These are phyloP conservation scores for Golubevia pallescens DNA, from an alignment of 1,284 basidiomycete genomes.

Conservation along the genomic window DNA sequence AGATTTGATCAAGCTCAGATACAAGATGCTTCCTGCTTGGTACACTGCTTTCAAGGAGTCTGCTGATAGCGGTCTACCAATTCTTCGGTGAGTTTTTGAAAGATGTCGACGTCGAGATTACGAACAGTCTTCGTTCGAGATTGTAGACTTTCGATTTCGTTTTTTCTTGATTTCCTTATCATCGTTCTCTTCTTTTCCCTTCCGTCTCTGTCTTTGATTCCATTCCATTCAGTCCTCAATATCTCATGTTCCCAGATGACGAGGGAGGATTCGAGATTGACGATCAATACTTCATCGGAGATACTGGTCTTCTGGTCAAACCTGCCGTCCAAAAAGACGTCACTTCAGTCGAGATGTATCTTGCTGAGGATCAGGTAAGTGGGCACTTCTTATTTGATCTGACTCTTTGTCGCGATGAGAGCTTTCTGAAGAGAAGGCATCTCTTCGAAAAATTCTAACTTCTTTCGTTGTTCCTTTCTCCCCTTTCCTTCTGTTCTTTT, in stretches of 20 bases:
- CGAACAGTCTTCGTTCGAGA: no score
- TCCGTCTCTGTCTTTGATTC: no score
- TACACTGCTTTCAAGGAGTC: slow-evolving; percentile 82
- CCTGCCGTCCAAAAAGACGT: slow-evolving; percentile 81
- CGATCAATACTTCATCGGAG: slow-evolving; percentile 92
- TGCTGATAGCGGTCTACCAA: slow-evolving; percentile 45
- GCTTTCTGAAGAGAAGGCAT: no score
- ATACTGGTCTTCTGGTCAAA: slow-evolving; percentile 86
- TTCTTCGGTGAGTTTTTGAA: slow-evolving; percentile 22
- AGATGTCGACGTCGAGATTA: no score
- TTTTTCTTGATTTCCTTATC: no score
- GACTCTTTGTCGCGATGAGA: no score
- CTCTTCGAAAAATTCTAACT: no score
- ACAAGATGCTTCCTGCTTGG: slow-evolving; percentile 89
- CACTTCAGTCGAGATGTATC: slow-evolving; percentile 77
- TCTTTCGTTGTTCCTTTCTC: background rate
- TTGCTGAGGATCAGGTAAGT: slow-evolving; percentile 82
- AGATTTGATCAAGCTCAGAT: slow-evolving; percentile 81
- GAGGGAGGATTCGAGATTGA: slow-evolving; percentile 82
- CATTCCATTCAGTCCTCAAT: slow-evolving; percentile 76
- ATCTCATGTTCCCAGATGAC: slow-evolving; percentile 88
- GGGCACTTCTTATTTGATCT: no score
- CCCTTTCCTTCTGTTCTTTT: background rate
- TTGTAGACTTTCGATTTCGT: no score
- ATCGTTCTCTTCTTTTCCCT: no score